Evolutionary conservation across 2,329 filamentous ascomycete genomes (phyloP).

Genomic region (Pseudogymnoascus sp.): DNA sequence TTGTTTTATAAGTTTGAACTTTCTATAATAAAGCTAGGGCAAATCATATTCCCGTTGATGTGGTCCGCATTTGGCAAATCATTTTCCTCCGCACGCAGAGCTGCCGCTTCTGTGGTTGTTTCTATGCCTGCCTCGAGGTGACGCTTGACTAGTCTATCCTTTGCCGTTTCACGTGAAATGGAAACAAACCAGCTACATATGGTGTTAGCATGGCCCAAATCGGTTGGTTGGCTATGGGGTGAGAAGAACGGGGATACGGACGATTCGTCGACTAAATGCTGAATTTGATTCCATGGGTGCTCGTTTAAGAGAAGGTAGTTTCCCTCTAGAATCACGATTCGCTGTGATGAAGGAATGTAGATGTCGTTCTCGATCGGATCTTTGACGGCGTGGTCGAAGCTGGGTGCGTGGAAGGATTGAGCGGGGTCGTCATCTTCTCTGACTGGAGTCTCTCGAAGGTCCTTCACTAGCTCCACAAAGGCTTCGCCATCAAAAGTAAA

Average conservation of each 20-base stretch:
- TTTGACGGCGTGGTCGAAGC: constrained; percentile 43
- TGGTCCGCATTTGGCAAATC: constrained; percentile 26
- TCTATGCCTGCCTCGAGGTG: constrained; percentile 26
- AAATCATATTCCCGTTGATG: constrained; percentile 21
- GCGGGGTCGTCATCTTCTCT: constrained; percentile 12
- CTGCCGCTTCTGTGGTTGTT: constrained; percentile 19
- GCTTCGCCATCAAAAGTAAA: constrained; percentile 27
- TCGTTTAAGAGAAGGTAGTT: constrained; percentile 40
- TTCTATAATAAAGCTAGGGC: constrained; percentile 21
- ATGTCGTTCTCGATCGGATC: constrained; percentile 40
- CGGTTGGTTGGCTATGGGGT: background rate
- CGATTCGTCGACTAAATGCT: constrained; percentile 38
- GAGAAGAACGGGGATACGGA: constrained; percentile 11
- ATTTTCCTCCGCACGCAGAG: constrained; percentile 22
- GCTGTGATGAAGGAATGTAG: constrained; percentile 32
- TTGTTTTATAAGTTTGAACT: constrained; percentile 15
- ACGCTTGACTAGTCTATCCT: constrained; percentile 19
- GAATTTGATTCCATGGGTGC: constrained; percentile 36
- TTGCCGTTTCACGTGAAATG: constrained; percentile 19
- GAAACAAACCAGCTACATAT: constrained; percentile 25
- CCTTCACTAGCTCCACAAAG: constrained; percentile 19
- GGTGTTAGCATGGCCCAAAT: background rate
- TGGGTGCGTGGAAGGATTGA: constrained; percentile 27
- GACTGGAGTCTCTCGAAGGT: constrained; percentile 19
- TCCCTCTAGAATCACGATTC: constrained; percentile 43